A percentile compares a stretch with the other conserved stretches of the same genome.
These are phyloP conservation scores for Alternaria sp. DNA, from an alignment of 2,329 filamentous ascomycete genomes.

Conservation along the genomic window DNA sequence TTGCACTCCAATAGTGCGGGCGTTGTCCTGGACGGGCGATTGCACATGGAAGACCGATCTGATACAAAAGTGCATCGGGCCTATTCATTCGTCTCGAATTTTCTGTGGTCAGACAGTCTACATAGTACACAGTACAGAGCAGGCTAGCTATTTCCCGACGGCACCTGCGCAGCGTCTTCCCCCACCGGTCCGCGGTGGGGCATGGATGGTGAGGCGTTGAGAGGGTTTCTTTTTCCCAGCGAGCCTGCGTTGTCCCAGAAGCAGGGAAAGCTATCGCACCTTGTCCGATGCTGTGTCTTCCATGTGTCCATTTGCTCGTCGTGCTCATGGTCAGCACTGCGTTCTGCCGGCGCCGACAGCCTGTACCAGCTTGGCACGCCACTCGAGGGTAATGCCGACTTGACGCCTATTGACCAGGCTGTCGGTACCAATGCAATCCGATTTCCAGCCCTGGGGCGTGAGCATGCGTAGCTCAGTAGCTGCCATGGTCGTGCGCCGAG, in stretches of 20 bases:
- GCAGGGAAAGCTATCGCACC: slow-evolving; percentile 10
- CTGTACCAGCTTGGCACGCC: slow-evolving; percentile 2
- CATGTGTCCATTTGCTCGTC: slow-evolving; percentile 7
- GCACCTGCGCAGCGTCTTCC: slow-evolving; percentile 8
- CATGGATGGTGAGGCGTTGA: slow-evolving; percentile 9
- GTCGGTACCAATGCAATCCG: slow-evolving; percentile 12
- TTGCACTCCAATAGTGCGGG: slow-evolving; percentile 36
- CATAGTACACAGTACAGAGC: neutral
- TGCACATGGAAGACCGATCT: slow-evolving; percentile 41
- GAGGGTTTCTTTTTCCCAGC: slow-evolving; percentile 13
- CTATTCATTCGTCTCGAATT: slow-evolving; percentile 15
- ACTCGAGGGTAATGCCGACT: slow-evolving; percentile 7
- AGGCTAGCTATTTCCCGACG: slow-evolving; percentile 9
- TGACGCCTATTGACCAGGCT: slow-evolving; percentile 16
- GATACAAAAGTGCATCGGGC: slow-evolving; percentile 29
- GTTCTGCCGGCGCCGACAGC: slow-evolving; percentile 15
- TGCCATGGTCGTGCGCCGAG: slow-evolving; percentile 4
- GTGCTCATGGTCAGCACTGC: slow-evolving; percentile 4
- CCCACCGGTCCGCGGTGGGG: slow-evolving; percentile 12
- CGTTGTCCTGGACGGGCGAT: slow-evolving; percentile 28
- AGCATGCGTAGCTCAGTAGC: slow-evolving; percentile 5
- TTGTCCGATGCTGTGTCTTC: slow-evolving; percentile 4
- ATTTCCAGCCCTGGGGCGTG: slow-evolving; percentile 5
- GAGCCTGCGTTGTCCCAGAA: neutral
- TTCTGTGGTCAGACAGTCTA: slow-evolving; percentile 7